Base-by-base conservation (phyloP, 129 eudicot genomes). In the Glebionis coronaria region DNA sequence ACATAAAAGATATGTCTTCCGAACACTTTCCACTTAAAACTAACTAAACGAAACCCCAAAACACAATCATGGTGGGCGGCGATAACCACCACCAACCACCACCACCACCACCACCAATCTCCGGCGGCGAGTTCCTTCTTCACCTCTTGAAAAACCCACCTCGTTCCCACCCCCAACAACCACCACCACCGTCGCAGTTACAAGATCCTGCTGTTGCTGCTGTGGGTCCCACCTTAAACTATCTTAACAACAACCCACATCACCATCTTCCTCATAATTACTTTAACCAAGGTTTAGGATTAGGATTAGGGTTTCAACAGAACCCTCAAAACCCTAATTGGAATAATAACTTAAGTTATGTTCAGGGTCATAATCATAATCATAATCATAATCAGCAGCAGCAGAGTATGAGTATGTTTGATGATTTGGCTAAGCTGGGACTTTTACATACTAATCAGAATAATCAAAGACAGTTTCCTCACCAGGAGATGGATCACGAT, bases 171-270 rank as follows among this genome's bases (percentile, higher is more conserved):
- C 77, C 5, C 60, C 51, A 1, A 74, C 51, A 16, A 9, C 79
- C 57, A 7, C 83, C 79, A 16, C 28, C 38, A 44, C 65, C 81
- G 23, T 54, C 83, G 42, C 42, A 35, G 0, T 6, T 35, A 0
- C 75, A 80, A 57, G 98, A 88, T 78, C 98, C 98, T 0, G 98
- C 96, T 68, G 95, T 92, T 54, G 96, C 91, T 12, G 88, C 88
- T 15, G 88, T 85, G 12, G 96, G 98, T 0, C 87, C 83, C 40
- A 46, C 42, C 42, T 35, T 35, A 35, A 35, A 35, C 42, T 85
- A 16, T 72, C 90, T 5, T 61, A 58, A 68, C 49, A 21, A 18
- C 67, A 23, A 23, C 58, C 64, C 9, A 18, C 78, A 5, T 73
- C 55, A 13, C 60, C 80, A 9, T 28, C 78, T 44, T 73, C 87